phyloP scores from a whole-genome alignment of 2,329 filamentous ascomycete species.

The Pseudogymnoascus destructans region DNA sequence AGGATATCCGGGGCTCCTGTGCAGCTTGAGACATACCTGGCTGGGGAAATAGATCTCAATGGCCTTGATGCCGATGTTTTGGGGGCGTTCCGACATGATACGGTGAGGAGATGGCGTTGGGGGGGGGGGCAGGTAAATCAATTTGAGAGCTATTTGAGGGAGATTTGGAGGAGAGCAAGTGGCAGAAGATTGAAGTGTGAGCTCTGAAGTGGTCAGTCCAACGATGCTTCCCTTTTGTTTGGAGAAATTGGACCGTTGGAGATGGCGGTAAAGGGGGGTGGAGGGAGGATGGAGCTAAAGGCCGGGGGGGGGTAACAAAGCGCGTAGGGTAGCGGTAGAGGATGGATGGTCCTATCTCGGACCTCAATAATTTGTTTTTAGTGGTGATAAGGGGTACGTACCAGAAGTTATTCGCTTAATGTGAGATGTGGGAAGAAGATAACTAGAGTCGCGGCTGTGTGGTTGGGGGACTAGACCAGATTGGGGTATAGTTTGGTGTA shows the following conservation, averaged over 20 bases:
- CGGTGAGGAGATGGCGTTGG: neutral
- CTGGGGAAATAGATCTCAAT: slow-evolving; percentile 81
- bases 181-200: neutral
- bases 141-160: slow-evolving; percentile 1
- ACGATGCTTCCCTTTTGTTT: neutral
- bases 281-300: neutral
- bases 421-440: neutral
- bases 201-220: neutral
- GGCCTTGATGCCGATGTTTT: slow-evolving; percentile 88
- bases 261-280: neutral
- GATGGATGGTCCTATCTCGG: neutral
- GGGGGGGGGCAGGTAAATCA: neutral
- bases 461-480: neutral
- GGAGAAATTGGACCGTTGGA: neutral
- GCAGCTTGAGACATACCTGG: slow-evolving; percentile 46
- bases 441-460: neutral
- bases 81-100: slow-evolving; percentile 59
- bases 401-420: neutral
- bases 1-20: neutral
- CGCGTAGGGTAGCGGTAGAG: neutral
- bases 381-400: neutral
- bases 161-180: neutral
- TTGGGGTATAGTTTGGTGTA: neutral
- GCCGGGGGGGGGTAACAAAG: neutral
- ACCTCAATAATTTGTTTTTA: neutral